phyloP scores from a whole-genome alignment of 176 grass and related monocot species.

The Tillandsia fasciculata region DNA sequence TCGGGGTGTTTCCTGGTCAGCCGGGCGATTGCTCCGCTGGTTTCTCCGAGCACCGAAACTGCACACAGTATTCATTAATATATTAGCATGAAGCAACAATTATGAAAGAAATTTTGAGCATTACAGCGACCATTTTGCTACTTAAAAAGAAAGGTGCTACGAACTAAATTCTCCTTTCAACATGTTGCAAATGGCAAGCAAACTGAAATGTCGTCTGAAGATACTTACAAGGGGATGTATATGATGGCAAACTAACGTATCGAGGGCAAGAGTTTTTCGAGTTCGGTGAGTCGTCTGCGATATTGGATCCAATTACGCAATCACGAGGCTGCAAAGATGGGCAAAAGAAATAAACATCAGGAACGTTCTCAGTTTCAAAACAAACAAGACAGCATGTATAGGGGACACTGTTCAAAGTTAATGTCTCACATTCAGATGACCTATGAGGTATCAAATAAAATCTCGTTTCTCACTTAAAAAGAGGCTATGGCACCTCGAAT shows the following conservation, averaged over 20 bases:
- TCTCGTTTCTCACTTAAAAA: background rate
- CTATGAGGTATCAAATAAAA: background rate
- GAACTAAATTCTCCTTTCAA: background rate
- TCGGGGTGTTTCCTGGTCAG: background rate
- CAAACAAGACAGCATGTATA: background rate
- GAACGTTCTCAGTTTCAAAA: background rate
- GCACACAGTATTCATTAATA: background rate
- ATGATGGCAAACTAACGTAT: conserved; percentile 55
- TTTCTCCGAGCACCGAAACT: conserved; percentile 12
- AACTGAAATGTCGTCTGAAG: background rate
- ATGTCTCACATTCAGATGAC: too few species aligned
- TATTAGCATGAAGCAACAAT: background rate
- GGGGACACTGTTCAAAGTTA: too few species aligned
- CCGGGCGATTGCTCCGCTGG: background rate
- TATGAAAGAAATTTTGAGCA: background rate
- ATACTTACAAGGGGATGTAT: conserved; percentile 45
- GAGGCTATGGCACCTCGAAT: background rate
- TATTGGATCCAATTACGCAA: conserved; percentile 35
- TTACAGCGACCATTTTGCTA: too few species aligned
- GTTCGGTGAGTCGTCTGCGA: conserved; percentile 7
- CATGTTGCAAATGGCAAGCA: background rate
- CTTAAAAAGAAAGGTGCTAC: too few species aligned
- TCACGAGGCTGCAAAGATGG: conserved; percentile 54
- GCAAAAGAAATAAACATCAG: background rate
- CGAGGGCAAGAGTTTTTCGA: conserved; percentile 37